Percentiles rank a stretch among this genome's conserved stretches.
phyloP scores from a whole-genome alignment of 352 stramenopile genomes.

The Phytophthora constricta region DNA sequence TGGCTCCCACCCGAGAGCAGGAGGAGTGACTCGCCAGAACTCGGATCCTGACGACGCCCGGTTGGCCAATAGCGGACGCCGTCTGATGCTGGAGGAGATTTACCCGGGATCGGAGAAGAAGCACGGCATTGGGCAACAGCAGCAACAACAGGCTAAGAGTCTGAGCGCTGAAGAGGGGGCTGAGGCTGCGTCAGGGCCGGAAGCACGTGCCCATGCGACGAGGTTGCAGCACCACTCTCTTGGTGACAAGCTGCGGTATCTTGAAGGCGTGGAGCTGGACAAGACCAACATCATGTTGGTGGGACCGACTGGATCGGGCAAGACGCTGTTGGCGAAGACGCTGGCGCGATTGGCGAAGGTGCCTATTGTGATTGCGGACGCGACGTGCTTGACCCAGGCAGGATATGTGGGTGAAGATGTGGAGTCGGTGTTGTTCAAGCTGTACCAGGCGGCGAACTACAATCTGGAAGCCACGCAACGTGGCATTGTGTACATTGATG shows the following conservation, averaged over 20 bases:
- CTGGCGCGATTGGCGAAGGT: conserved; percentile 96
- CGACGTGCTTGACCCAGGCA: conserved; percentile 97
- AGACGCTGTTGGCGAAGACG: conserved; percentile 98
- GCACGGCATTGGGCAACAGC: conserved; percentile 2
- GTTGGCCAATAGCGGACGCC: conserved; percentile 52
- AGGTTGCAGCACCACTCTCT: conserved; percentile 36
- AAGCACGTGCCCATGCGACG: conserved; percentile 11
- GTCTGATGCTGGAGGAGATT: conserved; percentile 70
- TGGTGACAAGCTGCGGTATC: conserved; percentile 65
- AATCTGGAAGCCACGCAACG: conserved; percentile 96
- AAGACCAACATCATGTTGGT: conserved; percentile 98
- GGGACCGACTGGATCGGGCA: conserved; percentile 95
- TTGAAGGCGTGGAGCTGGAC: conserved; percentile 95
- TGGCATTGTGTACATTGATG: conserved; percentile 99
- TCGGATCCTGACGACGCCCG: conserved; percentile 42
- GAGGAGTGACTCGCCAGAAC: conserved; percentile 38
- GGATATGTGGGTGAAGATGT: conserved; percentile 99
- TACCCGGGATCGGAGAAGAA: conserved; percentile 54
- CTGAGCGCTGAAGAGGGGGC: conserved; percentile 15
- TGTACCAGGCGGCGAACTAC: conserved; percentile 97
- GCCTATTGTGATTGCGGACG: conserved; percentile 97
- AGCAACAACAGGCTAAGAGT: conserved; percentile 16
- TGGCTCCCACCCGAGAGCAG: conserved; percentile 28
- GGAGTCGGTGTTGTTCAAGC: conserved; percentile 97
- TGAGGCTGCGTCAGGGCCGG: neutral